A percentile compares a stretch with the other conserved stretches of the same genome.
Conservation (phyloP, 192 early-diverging fungal species). For the Umbelopsis vinacea region DNA sequence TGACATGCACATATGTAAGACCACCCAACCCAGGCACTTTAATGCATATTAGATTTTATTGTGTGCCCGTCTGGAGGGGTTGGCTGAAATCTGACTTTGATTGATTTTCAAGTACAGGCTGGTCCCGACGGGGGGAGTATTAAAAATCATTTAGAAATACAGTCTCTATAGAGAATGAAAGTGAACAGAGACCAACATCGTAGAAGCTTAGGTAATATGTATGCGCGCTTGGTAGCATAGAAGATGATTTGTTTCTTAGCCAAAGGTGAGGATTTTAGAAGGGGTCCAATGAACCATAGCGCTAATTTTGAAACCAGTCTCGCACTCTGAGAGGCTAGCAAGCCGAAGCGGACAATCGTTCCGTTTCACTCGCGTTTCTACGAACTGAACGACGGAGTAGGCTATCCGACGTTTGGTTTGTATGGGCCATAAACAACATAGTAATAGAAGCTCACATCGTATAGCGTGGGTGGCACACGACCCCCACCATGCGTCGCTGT, state of each 20-base stretch:
- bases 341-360: slow-evolving; percentile 6
- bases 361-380: slow-evolving; percentile 14
- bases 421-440: neutral
- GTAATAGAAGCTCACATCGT: neutral
- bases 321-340: neutral
- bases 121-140: too few relatives aligned
- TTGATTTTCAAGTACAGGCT: neutral
- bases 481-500: neutral
- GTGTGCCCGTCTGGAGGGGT: neutral
- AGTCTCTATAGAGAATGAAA: too few relatives aligned
- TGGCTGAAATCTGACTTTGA: neutral
- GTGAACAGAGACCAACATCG: too few relatives aligned
- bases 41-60: slow-evolving; percentile 21
- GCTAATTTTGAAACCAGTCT: neutral
- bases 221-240: too few relatives aligned
- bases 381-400: neutral
- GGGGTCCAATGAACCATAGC: neutral
- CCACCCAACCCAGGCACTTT: slow-evolving; percentile 1
- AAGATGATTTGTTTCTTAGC: too few relatives aligned
- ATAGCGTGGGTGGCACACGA: slow-evolving; percentile 11
- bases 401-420: neutral
- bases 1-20: neutral
- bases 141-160: too few relatives aligned
- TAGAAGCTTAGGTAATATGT: too few relatives aligned
- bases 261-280: too few relatives aligned